These are phyloP conservation scores for Dendrobium nobile DNA, from an alignment of 106 monocot species.

Conservation along the genomic window DNA sequence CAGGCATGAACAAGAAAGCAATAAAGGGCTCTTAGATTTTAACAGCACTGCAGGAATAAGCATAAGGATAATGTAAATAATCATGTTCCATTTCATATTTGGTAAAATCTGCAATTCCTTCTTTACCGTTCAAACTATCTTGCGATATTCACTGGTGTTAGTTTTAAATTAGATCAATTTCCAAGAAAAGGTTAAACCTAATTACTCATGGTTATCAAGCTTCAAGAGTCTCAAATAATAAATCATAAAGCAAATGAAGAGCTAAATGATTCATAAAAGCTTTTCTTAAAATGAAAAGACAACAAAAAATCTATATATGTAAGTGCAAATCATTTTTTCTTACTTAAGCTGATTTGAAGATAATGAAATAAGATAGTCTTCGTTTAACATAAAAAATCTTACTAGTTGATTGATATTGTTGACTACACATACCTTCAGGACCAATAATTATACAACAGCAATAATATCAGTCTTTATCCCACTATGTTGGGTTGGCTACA, in stretches of 20 bases:
- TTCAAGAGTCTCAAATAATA: background rate
- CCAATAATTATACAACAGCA: background rate
- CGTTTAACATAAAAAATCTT: background rate
- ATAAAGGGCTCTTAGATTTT: background rate
- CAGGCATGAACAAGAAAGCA: background rate
- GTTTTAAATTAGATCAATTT: too few species aligned
- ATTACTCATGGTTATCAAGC: too few species aligned
- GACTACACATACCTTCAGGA: background rate
- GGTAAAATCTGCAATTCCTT: background rate
- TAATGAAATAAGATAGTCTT: background rate
- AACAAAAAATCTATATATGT: background rate
- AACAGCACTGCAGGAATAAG: constrained; percentile 2
- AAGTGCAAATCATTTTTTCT: background rate
- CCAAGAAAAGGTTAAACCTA: too few species aligned
- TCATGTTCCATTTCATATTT: background rate
- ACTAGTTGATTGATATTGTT: background rate
- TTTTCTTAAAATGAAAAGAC: background rate
- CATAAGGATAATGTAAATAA: background rate
- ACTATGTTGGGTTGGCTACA: too few species aligned
- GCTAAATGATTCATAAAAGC: background rate
- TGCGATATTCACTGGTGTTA: background rate
- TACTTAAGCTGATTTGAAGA: background rate
- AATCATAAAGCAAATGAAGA: background rate
- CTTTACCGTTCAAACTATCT: background rate
- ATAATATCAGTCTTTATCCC: too few species aligned